Base-by-base conservation (phyloP, 2,329 filamentous ascomycete species). In the Fusarium tupiense region DNA sequence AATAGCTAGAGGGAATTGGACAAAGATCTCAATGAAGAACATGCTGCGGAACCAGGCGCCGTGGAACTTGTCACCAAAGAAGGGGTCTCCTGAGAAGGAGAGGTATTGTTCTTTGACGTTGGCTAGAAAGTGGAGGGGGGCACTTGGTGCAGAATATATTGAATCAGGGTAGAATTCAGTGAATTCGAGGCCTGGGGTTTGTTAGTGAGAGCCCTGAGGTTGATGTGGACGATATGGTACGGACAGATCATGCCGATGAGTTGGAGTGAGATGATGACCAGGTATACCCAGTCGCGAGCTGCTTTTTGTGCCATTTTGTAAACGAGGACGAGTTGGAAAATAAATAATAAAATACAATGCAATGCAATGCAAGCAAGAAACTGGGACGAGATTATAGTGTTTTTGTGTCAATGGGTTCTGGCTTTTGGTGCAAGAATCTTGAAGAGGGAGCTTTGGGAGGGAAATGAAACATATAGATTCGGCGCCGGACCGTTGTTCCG, bases 1-100 rank as follows among this genome's bases (percentile, higher is more conserved):
- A 12, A 83, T 66, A 10, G 84, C 84, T 3, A 87, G 83, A 5
- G 89, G 89, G 9, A 90, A 81, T 75, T 89, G 84, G 67, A 87
- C 84, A 50, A 84, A 62, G 2, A 85, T 78, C 82, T 91, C 89
- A 57, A 90, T 73, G 74, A 84, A 83, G 57, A 88, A 81, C 75
- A 88, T 87, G 57, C 86, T 80, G 17, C 82, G 80, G 81, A 90
- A 88, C 87, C 88, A 91, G 67, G 83, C 82, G 19, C 83, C 82
- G 56, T 82, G 78, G 19, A 77, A 77, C 38, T 81, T 76, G 41
- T 82, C 78, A 44, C 82, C 79, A 78, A 88, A 86, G 81, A 88
- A 87, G 13, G 87, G 88, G 79, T 91, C 89, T 64, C 87, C 87
- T 74, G 86, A 87, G 17, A 81, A 81, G 41, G 79, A 68, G 49